Conservation (phyloP, 2,329 filamentous ascomycete species). For the Calonectria pauciramosa region DNA sequence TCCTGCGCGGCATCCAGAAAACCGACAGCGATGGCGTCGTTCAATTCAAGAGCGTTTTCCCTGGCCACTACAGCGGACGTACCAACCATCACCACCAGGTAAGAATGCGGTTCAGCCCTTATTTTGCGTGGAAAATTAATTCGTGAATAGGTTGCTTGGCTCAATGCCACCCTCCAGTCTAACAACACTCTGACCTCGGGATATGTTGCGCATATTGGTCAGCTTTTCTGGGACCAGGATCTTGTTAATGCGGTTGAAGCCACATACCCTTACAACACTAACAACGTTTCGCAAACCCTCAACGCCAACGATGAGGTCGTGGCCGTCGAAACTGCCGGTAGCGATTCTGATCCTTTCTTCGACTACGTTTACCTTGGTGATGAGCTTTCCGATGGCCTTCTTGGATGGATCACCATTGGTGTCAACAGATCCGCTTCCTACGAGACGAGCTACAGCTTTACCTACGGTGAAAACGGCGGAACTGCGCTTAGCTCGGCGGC, state of each 20-base stretch:
- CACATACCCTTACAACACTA: conserved; percentile 57
- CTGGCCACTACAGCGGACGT: conserved; percentile 54
- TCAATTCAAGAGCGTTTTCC: conserved; percentile 51
- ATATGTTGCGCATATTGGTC: conserved; percentile 67
- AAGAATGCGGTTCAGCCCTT: conserved; percentile 10
- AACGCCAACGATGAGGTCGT: conserved; percentile 60
- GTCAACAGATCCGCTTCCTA: neutral
- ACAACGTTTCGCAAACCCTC: conserved; percentile 52
- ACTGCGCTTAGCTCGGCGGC: neutral
- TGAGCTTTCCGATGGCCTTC: neutral
- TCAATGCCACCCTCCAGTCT: conserved; percentile 49
- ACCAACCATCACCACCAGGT: conserved; percentile 51
- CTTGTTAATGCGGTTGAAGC: conserved; percentile 62
- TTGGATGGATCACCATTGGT: neutral
- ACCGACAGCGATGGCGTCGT: conserved; percentile 50
- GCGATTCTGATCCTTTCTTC: neutral
- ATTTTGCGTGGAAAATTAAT: conserved; percentile 16
- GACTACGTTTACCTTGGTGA: neutral
- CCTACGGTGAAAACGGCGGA: neutral
- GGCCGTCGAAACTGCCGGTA: too few species aligned
- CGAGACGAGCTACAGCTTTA: neutral
- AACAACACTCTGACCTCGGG: conserved; percentile 63
- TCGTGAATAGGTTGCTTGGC: neutral
- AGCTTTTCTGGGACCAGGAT: conserved; percentile 70
- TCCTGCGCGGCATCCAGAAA: conserved; percentile 49